Evolutionary conservation across 2,329 filamentous ascomycete genomes (phyloP).

Genomic region (Pestalotiopsis fici): DNA sequence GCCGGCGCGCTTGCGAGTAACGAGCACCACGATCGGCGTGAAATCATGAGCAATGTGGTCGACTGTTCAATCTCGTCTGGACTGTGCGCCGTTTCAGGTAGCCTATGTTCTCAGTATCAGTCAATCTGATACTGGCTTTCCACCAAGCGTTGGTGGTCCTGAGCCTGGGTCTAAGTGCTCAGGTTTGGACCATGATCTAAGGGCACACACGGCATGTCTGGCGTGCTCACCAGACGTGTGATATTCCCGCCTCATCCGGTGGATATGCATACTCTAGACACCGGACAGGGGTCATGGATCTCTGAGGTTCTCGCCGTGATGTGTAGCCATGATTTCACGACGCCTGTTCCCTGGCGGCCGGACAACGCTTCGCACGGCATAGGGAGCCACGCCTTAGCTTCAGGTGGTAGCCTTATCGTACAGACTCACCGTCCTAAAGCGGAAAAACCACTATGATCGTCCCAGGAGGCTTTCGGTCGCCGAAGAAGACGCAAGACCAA

Average conservation of each 20-base stretch:
- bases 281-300: background rate
- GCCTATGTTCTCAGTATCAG: conserved; percentile 19
- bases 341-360: background rate
- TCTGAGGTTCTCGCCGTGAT: background rate
- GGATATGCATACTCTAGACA: background rate
- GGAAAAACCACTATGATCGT: conserved; percentile 37
- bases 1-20: conserved; percentile 13
- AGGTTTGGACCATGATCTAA: conserved; percentile 3
- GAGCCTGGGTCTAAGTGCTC: background rate
- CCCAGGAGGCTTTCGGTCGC: conserved; percentile 43
- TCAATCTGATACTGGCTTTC: conserved; percentile 6
- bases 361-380: conserved; percentile 4
- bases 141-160: background rate
- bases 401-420: conserved; percentile 21
- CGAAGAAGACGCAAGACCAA: conserved; percentile 37
- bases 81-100: conserved; percentile 17
- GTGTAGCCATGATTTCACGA: background rate
- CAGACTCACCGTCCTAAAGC: conserved; percentile 27
- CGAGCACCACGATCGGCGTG: conserved; percentile 21
- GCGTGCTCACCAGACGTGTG: background rate
- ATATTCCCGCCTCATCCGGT: background rate
- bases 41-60: conserved; percentile 16
- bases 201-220: conserved; percentile 1
- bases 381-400: background rate
- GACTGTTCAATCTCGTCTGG: conserved; percentile 11